Evolutionary conservation across 192 early-diverging fungal genomes (phyloP).

Genomic region (Coemansia sp.): DNA sequence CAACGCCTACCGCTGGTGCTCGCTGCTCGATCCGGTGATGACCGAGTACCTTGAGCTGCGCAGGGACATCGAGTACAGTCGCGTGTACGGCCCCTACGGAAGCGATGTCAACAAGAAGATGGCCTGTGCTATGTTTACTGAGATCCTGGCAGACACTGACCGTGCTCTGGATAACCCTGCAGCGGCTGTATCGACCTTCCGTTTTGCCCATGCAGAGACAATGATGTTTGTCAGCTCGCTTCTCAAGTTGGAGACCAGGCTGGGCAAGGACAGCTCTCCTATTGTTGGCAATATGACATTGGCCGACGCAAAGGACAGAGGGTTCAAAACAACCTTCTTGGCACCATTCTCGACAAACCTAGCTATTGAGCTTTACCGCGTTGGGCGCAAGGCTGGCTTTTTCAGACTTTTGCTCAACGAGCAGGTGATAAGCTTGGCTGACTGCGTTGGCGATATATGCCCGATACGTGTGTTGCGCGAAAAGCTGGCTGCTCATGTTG

Average conservation of each 20-base stretch:
- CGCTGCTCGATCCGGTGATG: slow-evolving; percentile 23
- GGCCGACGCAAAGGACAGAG: slow-evolving; percentile 8
- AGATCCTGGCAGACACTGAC: slow-evolving; percentile 21
- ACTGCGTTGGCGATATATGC: slow-evolving; percentile 24
- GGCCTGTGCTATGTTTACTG: slow-evolving; percentile 34
- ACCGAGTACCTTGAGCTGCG: slow-evolving; percentile 36
- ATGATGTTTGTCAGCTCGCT: slow-evolving; percentile 44
- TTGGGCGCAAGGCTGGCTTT: slow-evolving; percentile 2
- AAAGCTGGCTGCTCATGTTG: slow-evolving; percentile 19
- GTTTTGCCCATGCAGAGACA: slow-evolving; percentile 49
- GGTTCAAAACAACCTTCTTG: slow-evolving; percentile 29
- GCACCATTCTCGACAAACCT: slow-evolving; percentile 43
- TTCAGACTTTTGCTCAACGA: slow-evolving; percentile 44
- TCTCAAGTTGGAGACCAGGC: slow-evolving; percentile 22
- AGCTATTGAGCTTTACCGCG: slow-evolving; percentile 29
- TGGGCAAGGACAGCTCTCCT: slow-evolving; percentile 17
- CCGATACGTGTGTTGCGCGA: slow-evolving; percentile 27
- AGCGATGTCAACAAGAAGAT: slow-evolving; percentile 26
- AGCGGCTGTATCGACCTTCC: slow-evolving; percentile 30
- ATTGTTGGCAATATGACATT: slow-evolving; percentile 34
- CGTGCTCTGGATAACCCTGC: slow-evolving; percentile 7
- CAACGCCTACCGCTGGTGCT: slow-evolving; percentile 29
- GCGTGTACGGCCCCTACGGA: slow-evolving; percentile 39
- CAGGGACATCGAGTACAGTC: slow-evolving; percentile 42
- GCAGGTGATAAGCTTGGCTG: slow-evolving; percentile 14